Evolutionary conservation across 495 filamentous ascomycete genomes (phyloP), one percentile per base, ranked within the genome.

Genomic region (Xylaria curta): DNA sequence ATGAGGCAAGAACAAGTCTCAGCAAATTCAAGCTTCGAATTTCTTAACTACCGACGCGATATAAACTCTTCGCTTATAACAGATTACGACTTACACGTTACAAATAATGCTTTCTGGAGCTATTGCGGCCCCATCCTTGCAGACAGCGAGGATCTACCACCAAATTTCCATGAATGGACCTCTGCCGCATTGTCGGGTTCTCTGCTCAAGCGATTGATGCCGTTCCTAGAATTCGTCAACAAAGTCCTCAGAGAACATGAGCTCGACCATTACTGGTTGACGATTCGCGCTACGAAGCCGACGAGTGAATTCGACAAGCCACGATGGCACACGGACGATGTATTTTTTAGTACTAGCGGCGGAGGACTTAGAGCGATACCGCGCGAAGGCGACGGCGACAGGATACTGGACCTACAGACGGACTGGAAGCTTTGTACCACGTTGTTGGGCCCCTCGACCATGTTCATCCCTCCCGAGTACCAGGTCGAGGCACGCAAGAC

Each of bases 341-440:
- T 78, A 46, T 80, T 81, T 68, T 81, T 80, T 62, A 74, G 71
- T 19, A 24, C 61, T 8, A 58, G 46, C 24, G 60, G 66, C 31
- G 70, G 70, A 42, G 70, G 59, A 26, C 53, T 72, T 5, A 49
- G 70, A 17, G 68, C 64, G 26, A 54, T 62, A 12, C 66, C 70
- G 4, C 54, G 7, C 44, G 61, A 70, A 72, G 36, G 65, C 33
- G 49, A 42, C 13, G 12, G 42, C 51, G 65, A 53, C 33, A 28
- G 21, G 26, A 42, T 68, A 21, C 26, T 72, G 28, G 77, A 76
- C 33, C 58, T 75, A 24, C 70, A 78, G 42, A 79, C 76, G 46
- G 74, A 76, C 71, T 81, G 78, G 78, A 81, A 81, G 74, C 73
- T 81, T 1, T 81, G 79, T 69, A 72, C 76, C n/a, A 78, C 78